phyloP scores from a whole-genome alignment of 192 early-diverging fungal species.

The Haplosporangium gracile region DNA sequence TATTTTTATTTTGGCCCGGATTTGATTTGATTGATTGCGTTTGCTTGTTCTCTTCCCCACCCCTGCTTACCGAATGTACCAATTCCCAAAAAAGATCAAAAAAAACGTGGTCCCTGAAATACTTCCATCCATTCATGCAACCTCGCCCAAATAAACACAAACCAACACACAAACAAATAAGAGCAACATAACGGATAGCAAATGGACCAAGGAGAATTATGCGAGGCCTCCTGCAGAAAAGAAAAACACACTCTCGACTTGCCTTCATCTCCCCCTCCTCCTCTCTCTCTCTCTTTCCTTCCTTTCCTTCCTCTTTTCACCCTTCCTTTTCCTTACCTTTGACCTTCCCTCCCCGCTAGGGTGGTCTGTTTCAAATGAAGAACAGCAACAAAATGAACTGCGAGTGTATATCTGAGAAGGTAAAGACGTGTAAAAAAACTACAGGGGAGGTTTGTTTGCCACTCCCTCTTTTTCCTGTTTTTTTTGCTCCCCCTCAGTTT shows the following conservation, averaged over 20 bases:
- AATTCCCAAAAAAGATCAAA: neutral
- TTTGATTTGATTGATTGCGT: too few relatives aligned
- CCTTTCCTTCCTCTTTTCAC: too few relatives aligned
- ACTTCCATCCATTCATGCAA: neutral
- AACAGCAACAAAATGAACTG: neutral
- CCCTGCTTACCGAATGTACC: too few relatives aligned
- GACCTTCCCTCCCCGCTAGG: too few relatives aligned
- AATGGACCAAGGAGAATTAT: neutral
- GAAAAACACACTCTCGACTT: neutral
- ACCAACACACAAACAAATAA: neutral
- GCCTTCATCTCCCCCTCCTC: neutral
- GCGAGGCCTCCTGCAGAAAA: slow-evolving; percentile 5
- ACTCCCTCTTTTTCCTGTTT: neutral
- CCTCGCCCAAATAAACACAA: neutral
- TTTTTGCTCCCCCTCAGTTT: neutral
- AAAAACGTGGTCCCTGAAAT: slow-evolving; percentile 1
- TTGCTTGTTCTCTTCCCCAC: too few relatives aligned
- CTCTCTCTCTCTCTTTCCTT: too few relatives aligned
- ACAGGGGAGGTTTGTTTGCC: neutral
- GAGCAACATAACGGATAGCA: neutral
- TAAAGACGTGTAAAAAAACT: neutral
- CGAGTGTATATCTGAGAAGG: neutral
- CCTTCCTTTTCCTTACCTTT: too few relatives aligned
- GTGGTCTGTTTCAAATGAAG: too few relatives aligned
- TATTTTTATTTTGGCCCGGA: too few relatives aligned